These are phyloP conservation scores for Euclidium syriacum DNA, from an alignment of 345 rosid genomes.

Conservation along the genomic window DNA sequence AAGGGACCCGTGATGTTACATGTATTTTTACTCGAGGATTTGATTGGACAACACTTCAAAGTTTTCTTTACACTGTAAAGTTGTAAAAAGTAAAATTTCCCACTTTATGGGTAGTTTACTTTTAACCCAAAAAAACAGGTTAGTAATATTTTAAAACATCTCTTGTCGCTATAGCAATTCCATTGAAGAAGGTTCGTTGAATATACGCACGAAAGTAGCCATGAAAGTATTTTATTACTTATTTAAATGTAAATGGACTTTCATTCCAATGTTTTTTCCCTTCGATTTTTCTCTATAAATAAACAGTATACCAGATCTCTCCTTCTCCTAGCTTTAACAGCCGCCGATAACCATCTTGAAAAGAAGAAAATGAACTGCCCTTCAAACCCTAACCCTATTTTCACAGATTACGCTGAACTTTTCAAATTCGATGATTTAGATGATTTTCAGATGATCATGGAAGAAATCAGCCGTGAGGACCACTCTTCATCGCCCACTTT, in stretches of 20 bases:
- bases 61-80: neutral
- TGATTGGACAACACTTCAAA: conserved; percentile 1
- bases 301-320: conserved; percentile 17
- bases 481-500: conserved; percentile 7
- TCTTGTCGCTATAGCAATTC: conserved; percentile 9
- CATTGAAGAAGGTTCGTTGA: conserved; percentile 20
- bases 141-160: neutral
- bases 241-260: conserved; percentile 7
- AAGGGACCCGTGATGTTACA: conserved; percentile 16
- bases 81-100: conserved; percentile 11
- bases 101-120: conserved; percentile 5
- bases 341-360: neutral
- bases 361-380: conserved; percentile 22
- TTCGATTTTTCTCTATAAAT: conserved; percentile 13
- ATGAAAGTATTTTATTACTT: neutral
- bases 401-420: conserved; percentile 1
- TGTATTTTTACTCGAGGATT: neutral
- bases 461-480: conserved; percentile 17
- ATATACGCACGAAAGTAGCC: conserved; percentile 14
- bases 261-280: neutral
- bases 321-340: conserved; percentile 12
- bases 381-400: conserved; percentile 31
- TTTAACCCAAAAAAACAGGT: neutral
- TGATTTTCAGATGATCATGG: conserved; percentile 19
- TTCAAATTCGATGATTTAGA: conserved; percentile 17